Evolutionary conservation across 2,329 filamentous ascomycete species (phyloP).

Genomic region (Grosmannia serpens): DNA sequence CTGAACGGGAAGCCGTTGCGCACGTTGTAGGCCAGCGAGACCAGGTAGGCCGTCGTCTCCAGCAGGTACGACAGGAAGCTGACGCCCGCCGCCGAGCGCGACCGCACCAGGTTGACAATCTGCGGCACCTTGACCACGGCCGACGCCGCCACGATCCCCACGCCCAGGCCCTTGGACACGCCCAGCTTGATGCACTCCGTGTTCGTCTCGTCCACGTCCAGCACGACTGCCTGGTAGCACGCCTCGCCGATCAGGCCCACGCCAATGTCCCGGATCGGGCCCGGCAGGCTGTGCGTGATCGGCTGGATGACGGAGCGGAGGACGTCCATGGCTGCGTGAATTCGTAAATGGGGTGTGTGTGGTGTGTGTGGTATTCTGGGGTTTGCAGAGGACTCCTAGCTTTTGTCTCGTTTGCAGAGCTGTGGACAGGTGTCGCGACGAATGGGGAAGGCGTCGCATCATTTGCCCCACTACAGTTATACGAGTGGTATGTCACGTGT

Average conservation of each 20-base stretch:
- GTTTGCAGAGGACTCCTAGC: not conserved
- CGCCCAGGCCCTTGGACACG: slow-evolving; percentile 82
- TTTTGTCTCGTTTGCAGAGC: not conserved
- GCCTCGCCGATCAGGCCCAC: slow-evolving; percentile 66
- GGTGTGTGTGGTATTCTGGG: not conserved
- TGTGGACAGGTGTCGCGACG: slow-evolving; percentile 1
- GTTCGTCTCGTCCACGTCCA: slow-evolving; percentile 70
- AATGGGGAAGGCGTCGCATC: not conserved
- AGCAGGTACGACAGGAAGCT: slow-evolving; percentile 87
- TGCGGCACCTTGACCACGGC: slow-evolving; percentile 94
- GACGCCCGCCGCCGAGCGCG: slow-evolving; percentile 70
- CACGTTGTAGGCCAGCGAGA: slow-evolving; percentile 83
- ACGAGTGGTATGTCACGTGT: no score
- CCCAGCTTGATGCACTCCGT: slow-evolving; percentile 76
- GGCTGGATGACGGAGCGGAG: slow-evolving; percentile 52
- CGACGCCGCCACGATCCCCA: slow-evolving; percentile 84
- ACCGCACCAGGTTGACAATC: slow-evolving; percentile 80
- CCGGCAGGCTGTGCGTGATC: slow-evolving; percentile 61
- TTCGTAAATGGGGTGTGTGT: not conserved
- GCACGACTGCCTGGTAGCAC: slow-evolving; percentile 79
- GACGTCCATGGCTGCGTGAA: slow-evolving; percentile 40
- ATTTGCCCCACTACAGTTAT: no score
- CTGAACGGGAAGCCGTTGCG: slow-evolving; percentile 89
- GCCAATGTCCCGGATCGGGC: slow-evolving; percentile 62
- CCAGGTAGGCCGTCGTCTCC: slow-evolving; percentile 79